Conservation (phyloP, 164 flowering plant species). For the Hamamelis virginiana region DNA sequence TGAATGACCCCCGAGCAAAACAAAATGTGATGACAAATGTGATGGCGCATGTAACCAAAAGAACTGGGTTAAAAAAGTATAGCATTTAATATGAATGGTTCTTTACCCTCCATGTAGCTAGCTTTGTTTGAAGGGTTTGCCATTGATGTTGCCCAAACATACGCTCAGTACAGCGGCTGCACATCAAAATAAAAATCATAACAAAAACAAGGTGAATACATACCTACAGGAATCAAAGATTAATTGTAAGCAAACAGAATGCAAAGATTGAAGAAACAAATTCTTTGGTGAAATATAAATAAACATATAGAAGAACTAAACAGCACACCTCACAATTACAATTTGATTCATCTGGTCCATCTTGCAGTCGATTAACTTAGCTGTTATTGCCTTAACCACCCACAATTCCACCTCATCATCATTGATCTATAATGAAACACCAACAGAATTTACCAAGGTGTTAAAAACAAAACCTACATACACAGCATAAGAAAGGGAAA, state of each 20-base stretch:
- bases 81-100: not conserved
- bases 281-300: not conserved
- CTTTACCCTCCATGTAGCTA: slow-evolving; percentile 83
- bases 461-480: not conserved
- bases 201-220: not conserved
- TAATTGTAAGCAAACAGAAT: not conserved
- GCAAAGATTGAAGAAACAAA: not conserved
- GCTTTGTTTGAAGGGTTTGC: slow-evolving; percentile 64
- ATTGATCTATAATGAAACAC: slow-evolving; percentile 44
- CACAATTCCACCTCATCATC: slow-evolving; percentile 90
- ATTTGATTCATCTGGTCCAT: slow-evolving; percentile 95
- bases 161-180: slow-evolving; percentile 78
- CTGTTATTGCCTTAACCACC: slow-evolving; percentile 87
- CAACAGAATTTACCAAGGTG: not conserved
- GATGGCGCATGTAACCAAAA: not conserved
- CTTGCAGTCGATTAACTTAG: slow-evolving; percentile 84
- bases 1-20: not conserved
- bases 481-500: not conserved
- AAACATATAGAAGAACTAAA: not conserved
- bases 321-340: slow-evolving; percentile 68
- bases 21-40: not conserved
- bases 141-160: slow-evolving; percentile 79
- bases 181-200: slow-evolving; percentile 18
- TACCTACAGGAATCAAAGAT: not conserved
- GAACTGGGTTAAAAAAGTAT: not conserved